Conservation (phyloP, 176 grass and related monocot species). For the Paspalum notatum region DNA sequence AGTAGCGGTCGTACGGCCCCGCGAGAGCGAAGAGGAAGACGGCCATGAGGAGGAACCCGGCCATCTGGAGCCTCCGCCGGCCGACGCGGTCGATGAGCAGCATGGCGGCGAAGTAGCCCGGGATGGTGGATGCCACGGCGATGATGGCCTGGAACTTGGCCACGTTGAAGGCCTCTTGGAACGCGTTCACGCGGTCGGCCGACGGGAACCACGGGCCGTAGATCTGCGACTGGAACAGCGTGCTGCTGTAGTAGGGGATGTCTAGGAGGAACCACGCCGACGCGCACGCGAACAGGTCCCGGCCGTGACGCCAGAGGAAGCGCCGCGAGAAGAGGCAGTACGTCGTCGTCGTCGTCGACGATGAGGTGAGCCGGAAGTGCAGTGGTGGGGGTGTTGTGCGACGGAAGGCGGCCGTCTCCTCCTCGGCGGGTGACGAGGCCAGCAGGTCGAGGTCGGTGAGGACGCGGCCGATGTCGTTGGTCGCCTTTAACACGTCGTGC, state of each 20-base stretch:
- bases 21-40: constrained; percentile 67
- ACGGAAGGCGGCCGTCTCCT: constrained; percentile 38
- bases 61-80: constrained; percentile 53
- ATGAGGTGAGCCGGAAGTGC: background rate
- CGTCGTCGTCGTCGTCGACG: background rate
- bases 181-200: constrained; percentile 37
- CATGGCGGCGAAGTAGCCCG: constrained; percentile 58
- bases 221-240: constrained; percentile 52
- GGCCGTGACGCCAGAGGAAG: constrained; percentile 37
- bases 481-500: constrained; percentile 64
- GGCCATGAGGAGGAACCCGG: constrained; percentile 64
- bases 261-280: constrained; percentile 51
- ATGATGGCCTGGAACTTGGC: constrained; percentile 65
- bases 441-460: constrained; percentile 38
- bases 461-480: constrained; percentile 58
- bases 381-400: background rate
- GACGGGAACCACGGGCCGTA: constrained; percentile 39
- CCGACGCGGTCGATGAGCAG: constrained; percentile 56
- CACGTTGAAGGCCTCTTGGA: constrained; percentile 55
- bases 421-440: background rate
- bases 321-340: constrained; percentile 40
- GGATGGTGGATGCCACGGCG: constrained; percentile 55
- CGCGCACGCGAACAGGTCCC: constrained; percentile 42
- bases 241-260: constrained; percentile 62
- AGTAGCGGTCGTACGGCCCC: constrained; percentile 56